Evolutionary conservation across 805 yeast genomes (phyloP), one percentile per base, ranked within the genome.

Genomic region (Saturnispora gosingensis): DNA sequence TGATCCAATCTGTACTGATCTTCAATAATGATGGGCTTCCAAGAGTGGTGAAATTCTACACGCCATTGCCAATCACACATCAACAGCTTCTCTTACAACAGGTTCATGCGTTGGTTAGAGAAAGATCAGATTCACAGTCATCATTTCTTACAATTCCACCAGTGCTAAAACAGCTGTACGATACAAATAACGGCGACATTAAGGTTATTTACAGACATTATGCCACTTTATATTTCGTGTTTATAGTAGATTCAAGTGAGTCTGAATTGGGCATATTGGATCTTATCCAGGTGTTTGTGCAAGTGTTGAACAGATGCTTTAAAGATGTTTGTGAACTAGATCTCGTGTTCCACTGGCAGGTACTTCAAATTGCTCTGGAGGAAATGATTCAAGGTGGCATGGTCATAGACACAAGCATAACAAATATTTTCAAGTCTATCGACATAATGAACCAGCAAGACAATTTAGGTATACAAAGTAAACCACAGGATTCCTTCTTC

Each of bases 301-400:
- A 93, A 66, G 85, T 95, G 49, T 74, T 93, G 57, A 96, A 93
- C 65, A 81, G 85, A 53, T 93, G 99, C 67, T 93, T 93, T 68
- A 83, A 82, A 55, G 90, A 89, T 61, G 99, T 93, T 6, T 90
- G 97, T 66, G 99, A 93, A 64, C 74, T 93, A 59, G 99, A 93
- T 68, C 74, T 93, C 56, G 97, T 93, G n/a, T 91, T 90, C 70
- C 97, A 97, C 16, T 93, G 99, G 98, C 97, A 93, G 68, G 95
- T 89, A 5, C 71, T 91, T 32, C 95, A 91, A 64, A 84, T 95
- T 2, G 97, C 91, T 2, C 67, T 90, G 46, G 93, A 84, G 60
- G 98, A 93, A 61, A 85, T 93, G 34, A 83, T 93, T 1, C 98
- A 93, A 65, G 99, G 98, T 25, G 99, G 99, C 0, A 84, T 93